phyloP scores from a whole-genome alignment of 257 asterid species.

The Dorcoceras hygrometricum region DNA sequence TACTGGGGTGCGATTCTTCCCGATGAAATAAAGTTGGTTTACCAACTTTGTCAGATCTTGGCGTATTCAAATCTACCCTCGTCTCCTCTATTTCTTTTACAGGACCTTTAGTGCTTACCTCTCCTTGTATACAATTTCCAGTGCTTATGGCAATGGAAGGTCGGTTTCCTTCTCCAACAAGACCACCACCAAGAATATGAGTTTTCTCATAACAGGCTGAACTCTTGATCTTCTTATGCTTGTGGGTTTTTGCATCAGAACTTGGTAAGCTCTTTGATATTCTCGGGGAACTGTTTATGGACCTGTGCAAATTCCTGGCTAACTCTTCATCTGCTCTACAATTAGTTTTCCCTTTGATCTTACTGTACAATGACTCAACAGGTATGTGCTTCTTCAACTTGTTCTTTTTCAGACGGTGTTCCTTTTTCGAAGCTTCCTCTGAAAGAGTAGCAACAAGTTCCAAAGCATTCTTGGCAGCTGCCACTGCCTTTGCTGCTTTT shows the following conservation, averaged over 20 bases:
- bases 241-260: slow-evolving; percentile 40
- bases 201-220: slow-evolving; percentile 30
- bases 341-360: slow-evolving; percentile 40
- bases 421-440: slow-evolving; percentile 39
- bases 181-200: slow-evolving; percentile 26
- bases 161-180: slow-evolving; percentile 30
- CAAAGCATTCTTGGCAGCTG: slow-evolving; percentile 84
- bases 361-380: slow-evolving; percentile 58
- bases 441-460: slow-evolving; percentile 66
- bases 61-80: slow-evolving; percentile 46
- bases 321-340: slow-evolving; percentile 63
- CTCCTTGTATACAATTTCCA: slow-evolving; percentile 35
- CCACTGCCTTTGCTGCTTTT: slow-evolving; percentile 80
- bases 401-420: slow-evolving; percentile 41
- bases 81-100: slow-evolving; percentile 33
- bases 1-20: slow-evolving; percentile 31
- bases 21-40: slow-evolving; percentile 32
- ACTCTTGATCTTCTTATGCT: slow-evolving; percentile 53
- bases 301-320: slow-evolving; percentile 61
- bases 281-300: slow-evolving; percentile 73
- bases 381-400: slow-evolving; percentile 62
- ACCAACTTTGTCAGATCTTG: slow-evolving; percentile 33
- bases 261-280: slow-evolving; percentile 45
- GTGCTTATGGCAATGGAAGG: slow-evolving; percentile 25
- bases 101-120: slow-evolving; percentile 33